Percentiles rank a stretch among this genome's conserved stretches.
Conservation (phyloP, 257 asterid genomes). For the Misopates orontium region DNA sequence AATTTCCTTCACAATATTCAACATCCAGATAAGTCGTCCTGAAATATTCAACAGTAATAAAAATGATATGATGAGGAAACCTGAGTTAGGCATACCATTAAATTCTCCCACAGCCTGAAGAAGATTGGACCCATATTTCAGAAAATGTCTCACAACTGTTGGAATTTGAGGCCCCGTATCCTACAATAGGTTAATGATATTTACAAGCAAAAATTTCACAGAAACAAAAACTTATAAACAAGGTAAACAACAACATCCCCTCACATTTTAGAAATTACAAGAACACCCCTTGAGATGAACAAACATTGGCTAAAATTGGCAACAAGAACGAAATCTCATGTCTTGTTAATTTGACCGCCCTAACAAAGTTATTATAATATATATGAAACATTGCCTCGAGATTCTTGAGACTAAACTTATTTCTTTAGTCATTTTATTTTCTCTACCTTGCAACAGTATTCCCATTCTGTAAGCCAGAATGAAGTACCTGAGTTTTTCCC, state of each 20-base stretch:
- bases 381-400: too few relatives aligned
- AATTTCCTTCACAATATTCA: slow-evolving; percentile 63
- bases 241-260: not conserved
- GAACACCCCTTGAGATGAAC: too few relatives aligned
- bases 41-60: slow-evolving; percentile 14
- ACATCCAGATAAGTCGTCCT: slow-evolving; percentile 26
- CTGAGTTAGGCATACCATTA: slow-evolving; percentile 50
- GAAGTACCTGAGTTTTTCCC: too few relatives aligned
- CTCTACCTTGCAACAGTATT: too few relatives aligned
- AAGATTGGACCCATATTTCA: slow-evolving; percentile 84
- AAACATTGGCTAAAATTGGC: too few relatives aligned
- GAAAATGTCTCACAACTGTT: slow-evolving; percentile 53
- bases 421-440: too few relatives aligned
- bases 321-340: too few relatives aligned
- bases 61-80: slow-evolving; percentile 18
- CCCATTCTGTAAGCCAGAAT: too few relatives aligned
- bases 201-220: slow-evolving; percentile 10
- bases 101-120: slow-evolving; percentile 94
- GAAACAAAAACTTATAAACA: slow-evolving; percentile 8
- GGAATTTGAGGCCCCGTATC: slow-evolving; percentile 89
- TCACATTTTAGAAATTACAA: too few relatives aligned
- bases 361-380: too few relatives aligned
- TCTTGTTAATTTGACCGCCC: too few relatives aligned
- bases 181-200: slow-evolving; percentile 41
- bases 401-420: too few relatives aligned